Evolutionary conservation across 1,284 basidiomycete species (phyloP), one percentile per base, ranked within the genome.

Genomic region (Fomitopsis betulina): DNA sequence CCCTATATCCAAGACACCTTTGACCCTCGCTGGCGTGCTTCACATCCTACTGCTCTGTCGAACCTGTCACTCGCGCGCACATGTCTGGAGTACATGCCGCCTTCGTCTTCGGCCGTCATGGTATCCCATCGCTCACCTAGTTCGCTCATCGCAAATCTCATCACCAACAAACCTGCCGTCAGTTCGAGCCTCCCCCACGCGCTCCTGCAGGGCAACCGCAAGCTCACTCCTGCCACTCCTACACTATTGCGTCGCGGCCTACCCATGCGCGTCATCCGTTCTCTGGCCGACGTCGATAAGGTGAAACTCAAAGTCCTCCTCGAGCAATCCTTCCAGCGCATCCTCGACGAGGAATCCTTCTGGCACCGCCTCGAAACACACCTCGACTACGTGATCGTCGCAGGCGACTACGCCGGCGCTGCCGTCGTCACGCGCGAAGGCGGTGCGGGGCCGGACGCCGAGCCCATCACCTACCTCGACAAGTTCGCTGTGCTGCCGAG

Each of bases 131-230:
- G 96, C 37, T 97, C 95, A 1, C 94, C 96, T 0, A 93, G 92
- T 58, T 93, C 93, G 2, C 85, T 99, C 60, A 98, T 99, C 66
- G 96, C 87, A 47, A 98, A 99, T 73, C 82, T 99, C 45, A 96
- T 99, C 70, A 99, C 97, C 52, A 99, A 99, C 76, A 97, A 96
- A 71, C 97, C 97, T 1, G 95, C 95, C 1, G 87, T 98, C 65
- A 96, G 93, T 64, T 97, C 96, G 2, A 95, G 93, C 60, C 80
- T 99, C 27, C 95, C 96, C 35, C 94, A 98, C 66, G 92, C 95
- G 2, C 81, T 98, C 9, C 81, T 99, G 32, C 89, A 93, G 62
- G 86, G 87, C 19, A 90, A 93, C 68, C 84, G 91, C 54, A 86
- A 89, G 64, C 84, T 98, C 58, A 93, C 93, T 0, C 82, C 85